Evolutionary conservation across 768 basidiomycete species (phyloP), one percentile per base, ranked within the genome.

Genomic region (Phlebiopsis gigantea): DNA sequence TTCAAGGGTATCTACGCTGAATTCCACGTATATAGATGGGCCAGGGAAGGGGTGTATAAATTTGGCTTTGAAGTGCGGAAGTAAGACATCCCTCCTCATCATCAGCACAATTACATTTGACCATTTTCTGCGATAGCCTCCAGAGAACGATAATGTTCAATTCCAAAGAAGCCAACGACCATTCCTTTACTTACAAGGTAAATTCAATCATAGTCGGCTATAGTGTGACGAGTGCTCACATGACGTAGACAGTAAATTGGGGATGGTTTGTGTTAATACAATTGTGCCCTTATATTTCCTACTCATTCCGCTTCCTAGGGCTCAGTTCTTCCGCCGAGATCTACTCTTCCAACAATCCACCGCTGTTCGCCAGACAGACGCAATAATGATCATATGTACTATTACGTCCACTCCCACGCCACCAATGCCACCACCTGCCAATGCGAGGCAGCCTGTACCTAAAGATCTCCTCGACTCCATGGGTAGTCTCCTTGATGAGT

Each of bases 41-140:
- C 79, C n/a, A 81, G 92, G 15, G 87, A 91, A 56, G 91, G 91
- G 1, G 72, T 87, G n/a, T 93, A 82, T 73, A 90, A 85, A 65
- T 94, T 93, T 68, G 83, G 79, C 58, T 93, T 94, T 62, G 91
- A 93, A 65, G 74, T 93, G 62, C 80, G 82, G 65, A 87, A 82
- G 89, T 85, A 48, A 15, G 41, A 26, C 21, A 21, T 9, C 4
- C 24, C 14, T 34, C 31, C 2, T 39, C 28, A 8, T 15, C 25
- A 30, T 28, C 4, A 9, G 1, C 2, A 7, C 29, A 29, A 14
- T 30, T 29, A 31, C 21, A 22, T n/a, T 29, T 31, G 17, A 50
- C 24, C n/a, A 5, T 17, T 26, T 2, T 49, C 46, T 30, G 10
- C 44, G n/a, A 45, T 15, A 76, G 72, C 53, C 22, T 72, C n/a